A percentile compares a stretch with the other conserved stretches of the same genome.
Evolutionary conservation across 306 rosid genomes (phyloP).

Genomic region (Cicer cuneatum): DNA sequence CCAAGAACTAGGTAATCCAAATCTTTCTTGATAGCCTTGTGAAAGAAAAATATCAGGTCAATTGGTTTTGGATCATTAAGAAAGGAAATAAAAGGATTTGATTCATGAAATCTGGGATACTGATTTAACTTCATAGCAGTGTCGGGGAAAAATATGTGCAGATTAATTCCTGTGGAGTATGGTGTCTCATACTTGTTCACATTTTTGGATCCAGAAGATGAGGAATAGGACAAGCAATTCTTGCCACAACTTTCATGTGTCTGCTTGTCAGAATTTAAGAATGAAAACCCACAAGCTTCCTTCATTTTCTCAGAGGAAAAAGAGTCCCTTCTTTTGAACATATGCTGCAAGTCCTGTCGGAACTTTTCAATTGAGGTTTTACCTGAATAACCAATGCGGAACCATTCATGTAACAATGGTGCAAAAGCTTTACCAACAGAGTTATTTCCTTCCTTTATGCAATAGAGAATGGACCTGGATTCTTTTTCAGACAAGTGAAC

Average conservation of each 20-base stretch:
- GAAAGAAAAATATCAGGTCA: conserved; percentile 81
- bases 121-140: conserved; percentile 55
- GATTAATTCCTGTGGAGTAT: conserved; percentile 70
- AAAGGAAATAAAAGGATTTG: conserved; percentile 48
- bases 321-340: conserved; percentile 70
- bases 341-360: conserved; percentile 64
- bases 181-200: conserved; percentile 56
- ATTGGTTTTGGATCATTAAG: conserved; percentile 72
- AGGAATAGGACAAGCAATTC: conserved; percentile 49
- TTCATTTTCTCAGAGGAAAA: conserved; percentile 55
- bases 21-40: conserved; percentile 93
- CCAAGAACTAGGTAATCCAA: conserved; percentile 80
- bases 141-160: conserved; percentile 69
- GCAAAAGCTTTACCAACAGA: conserved; percentile 59
- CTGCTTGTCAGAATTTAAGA: conserved; percentile 49
- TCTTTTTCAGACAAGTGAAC: conserved; percentile 74
- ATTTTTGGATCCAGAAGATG: conserved; percentile 53
- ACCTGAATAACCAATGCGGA: conserved; percentile 80
- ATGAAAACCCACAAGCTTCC: conserved; percentile 57
- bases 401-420: conserved; percentile 79
- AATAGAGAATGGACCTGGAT: conserved; percentile 61
- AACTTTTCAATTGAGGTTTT: conserved; percentile 72
- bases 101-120: conserved; percentile 49
- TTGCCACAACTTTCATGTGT: conserved; percentile 48
- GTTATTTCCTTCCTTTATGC: conserved; percentile 54